Conservation (phyloP, 1,284 basidiomycete genomes). For the Testicularia cyperi region DNA sequence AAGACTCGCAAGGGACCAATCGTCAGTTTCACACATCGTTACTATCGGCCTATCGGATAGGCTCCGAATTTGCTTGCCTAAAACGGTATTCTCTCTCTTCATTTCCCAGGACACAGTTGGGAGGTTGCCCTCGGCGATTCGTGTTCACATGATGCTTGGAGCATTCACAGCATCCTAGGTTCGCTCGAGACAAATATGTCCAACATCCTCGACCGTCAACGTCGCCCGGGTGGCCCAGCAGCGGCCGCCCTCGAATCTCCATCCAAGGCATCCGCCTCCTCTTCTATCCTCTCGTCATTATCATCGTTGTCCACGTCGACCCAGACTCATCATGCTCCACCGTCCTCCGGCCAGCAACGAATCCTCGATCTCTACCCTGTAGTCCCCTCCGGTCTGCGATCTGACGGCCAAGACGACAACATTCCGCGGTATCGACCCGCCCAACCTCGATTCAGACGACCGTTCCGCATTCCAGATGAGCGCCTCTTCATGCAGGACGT, state of each 20-base stretch:
- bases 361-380: conserved; percentile 30
- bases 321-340: background rate
- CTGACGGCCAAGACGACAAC: conserved; percentile 3
- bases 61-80: background rate
- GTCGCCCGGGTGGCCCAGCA: no score
- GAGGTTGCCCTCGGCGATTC: no score
- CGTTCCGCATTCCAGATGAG: conserved; percentile 25
- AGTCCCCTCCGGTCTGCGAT: conserved; percentile 13
- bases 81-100: no score
- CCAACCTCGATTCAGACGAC: conserved; percentile 24
- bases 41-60: background rate
- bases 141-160: no score
- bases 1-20: no score
- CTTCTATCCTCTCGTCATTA: background rate
- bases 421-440: conserved; percentile 3
- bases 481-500: conserved; percentile 30
- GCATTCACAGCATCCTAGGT: no score
- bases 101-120: no score
- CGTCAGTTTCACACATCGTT: background rate
- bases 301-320: background rate
- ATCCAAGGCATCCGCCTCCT: background rate
- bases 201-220: no score
- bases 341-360: background rate
- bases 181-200: no score
- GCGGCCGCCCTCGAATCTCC: no score